Evolutionary conservation across 1,139 yeast species (phyloP).

Genomic region (Fermentozyma sake): DNA sequence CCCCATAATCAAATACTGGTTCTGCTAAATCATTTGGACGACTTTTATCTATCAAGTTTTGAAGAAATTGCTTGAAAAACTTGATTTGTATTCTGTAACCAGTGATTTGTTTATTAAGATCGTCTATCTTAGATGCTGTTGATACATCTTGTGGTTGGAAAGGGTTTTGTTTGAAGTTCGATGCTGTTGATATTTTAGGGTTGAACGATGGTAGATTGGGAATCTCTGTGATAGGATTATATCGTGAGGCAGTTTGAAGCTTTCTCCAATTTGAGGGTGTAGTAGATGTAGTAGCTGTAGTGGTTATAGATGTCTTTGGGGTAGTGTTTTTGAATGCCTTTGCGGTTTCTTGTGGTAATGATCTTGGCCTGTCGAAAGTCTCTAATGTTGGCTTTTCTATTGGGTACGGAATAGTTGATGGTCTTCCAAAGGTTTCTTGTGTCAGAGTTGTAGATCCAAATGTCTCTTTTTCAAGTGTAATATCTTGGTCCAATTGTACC

Average conservation of each 20-base stretch:
- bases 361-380: background rate
- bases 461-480: slow-evolving; percentile 20
- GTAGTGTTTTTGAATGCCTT: slow-evolving; percentile 1
- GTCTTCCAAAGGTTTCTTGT: too few relatives aligned
- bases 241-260: slow-evolving; percentile 21
- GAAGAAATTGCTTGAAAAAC: slow-evolving; percentile 39
- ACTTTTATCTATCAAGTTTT: slow-evolving; percentile 29
- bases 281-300: slow-evolving; percentile 8
- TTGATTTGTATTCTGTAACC: slow-evolving; percentile 41
- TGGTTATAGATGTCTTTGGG: slow-evolving; percentile 3
- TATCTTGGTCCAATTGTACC: slow-evolving; percentile 29
- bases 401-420: too few relatives aligned
- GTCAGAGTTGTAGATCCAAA: too few relatives aligned
- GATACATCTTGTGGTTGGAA: slow-evolving; percentile 13
- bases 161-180: slow-evolving; percentile 5
- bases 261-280: slow-evolving; percentile 28
- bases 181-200: slow-evolving; percentile 4
- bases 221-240: background rate
- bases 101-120: slow-evolving; percentile 36
- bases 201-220: slow-evolving; percentile 4
- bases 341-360: background rate
- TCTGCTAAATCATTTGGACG: slow-evolving; percentile 5
- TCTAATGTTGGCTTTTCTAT: slow-evolving; percentile 1
- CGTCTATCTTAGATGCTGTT: slow-evolving; percentile 21
- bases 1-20: slow-evolving; percentile 16